phyloP scores from a whole-genome alignment of 1,139 yeast species.

The Pneumocystis wakefieldiae region DNA sequence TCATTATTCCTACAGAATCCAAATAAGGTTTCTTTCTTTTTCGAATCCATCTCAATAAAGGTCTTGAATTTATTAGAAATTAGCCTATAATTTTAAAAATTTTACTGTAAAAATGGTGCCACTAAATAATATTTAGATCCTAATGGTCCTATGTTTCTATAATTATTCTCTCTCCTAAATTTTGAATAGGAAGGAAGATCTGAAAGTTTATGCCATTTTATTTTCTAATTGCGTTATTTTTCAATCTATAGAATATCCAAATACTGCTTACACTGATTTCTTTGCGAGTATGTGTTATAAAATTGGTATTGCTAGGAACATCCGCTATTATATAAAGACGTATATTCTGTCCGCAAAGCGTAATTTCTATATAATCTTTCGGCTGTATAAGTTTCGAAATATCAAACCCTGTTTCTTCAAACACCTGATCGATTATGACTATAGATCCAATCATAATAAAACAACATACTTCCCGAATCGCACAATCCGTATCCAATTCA shows the following conservation, averaged over 20 bases:
- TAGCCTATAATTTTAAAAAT: neutral
- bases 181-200: slow-evolving; percentile 28
- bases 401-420: slow-evolving; percentile 92
- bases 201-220: slow-evolving; percentile 48
- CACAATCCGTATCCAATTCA: slow-evolving; percentile 82
- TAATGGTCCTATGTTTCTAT: slow-evolving; percentile 8
- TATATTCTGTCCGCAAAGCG: slow-evolving; percentile 69
- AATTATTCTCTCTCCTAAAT: slow-evolving; percentile 9
- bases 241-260: neutral
- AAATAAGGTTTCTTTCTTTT: slow-evolving; percentile 1
- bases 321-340: slow-evolving; percentile 65
- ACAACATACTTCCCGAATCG: slow-evolving; percentile 55
- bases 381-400: slow-evolving; percentile 51
- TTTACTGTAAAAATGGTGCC: slow-evolving; percentile 22
- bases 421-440: slow-evolving; percentile 22
- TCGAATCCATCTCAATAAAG: slow-evolving; percentile 14
- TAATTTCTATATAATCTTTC: slow-evolving; percentile 65
- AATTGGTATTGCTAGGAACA: slow-evolving; percentile 60
- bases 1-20: neutral
- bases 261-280: slow-evolving; percentile 43
- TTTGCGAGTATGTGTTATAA: slow-evolving; percentile 69
- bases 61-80: neutral
- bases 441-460: neutral
- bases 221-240: slow-evolving; percentile 21
- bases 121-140: slow-evolving; percentile 24